A percentile compares a stretch with the other conserved stretches of the same genome.
These are phyloP conservation scores for Batkoa obscura DNA, from an alignment of 371 early-diverging fungal species.

Conservation along the genomic window DNA sequence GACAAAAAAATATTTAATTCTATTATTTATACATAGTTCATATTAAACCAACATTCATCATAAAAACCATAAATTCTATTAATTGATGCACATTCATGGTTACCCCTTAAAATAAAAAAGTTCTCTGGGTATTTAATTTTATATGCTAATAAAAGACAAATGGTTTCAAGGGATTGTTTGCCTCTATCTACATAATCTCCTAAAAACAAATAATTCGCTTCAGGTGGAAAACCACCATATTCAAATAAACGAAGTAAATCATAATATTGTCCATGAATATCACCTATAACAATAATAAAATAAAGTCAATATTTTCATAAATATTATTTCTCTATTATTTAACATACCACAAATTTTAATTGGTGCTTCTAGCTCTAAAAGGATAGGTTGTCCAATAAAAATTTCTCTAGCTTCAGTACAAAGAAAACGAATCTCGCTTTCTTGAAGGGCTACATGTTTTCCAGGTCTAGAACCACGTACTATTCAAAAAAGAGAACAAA, in stretches of 20 bases:
- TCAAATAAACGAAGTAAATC: constrained; percentile 84
- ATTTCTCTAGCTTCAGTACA: constrained; percentile 78
- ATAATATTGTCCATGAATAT: constrained; percentile 89
- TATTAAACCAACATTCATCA: constrained; percentile 61
- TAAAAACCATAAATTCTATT: constrained; percentile 98
- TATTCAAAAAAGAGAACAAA: not conserved
- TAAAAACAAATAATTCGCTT: constrained; percentile 81
- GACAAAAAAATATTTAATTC: not conserved
- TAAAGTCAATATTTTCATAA: not conserved
- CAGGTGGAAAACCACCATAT: constrained; percentile 80
- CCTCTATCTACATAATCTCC: constrained; percentile 99
- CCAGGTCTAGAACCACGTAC: constrained; percentile 54
- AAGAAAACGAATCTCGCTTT: constrained; percentile 70
- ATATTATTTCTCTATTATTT: not conserved
- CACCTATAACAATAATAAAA: constrained; percentile 39
- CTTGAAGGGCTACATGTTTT: constrained; percentile 54
- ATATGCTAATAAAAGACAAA: constrained; percentile 82
- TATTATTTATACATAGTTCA: constrained; percentile 5
- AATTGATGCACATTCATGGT: constrained; percentile 96
- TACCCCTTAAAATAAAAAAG: constrained; percentile 93
- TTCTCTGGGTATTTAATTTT: constrained; percentile 96
- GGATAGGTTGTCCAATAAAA: constrained; percentile 79
- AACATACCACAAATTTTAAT: constrained; percentile 49
- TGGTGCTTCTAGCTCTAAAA: constrained; percentile 91
- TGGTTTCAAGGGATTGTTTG: constrained; percentile 90